Evolutionary conservation across 225 moss, liverwort and hornwort genomes (phyloP).

Genomic region (Rhytidiadelphus loreus): DNA sequence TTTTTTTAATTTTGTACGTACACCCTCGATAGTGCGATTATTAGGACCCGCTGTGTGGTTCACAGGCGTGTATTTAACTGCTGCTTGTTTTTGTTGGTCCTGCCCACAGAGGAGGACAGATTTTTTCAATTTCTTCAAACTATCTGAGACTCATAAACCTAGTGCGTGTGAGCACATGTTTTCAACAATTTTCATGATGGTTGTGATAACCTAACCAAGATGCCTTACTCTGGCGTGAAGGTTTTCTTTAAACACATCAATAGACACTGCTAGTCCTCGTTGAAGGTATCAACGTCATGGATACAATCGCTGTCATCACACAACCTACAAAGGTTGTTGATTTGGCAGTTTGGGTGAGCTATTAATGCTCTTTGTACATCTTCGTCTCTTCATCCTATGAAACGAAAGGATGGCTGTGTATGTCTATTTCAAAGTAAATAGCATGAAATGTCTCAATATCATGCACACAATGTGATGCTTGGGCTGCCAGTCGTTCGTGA

Average conservation of each 20-base stretch:
- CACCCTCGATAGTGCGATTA: neutral
- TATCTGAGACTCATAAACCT: neutral
- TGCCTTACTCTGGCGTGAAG: conserved; percentile 5
- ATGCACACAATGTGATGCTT: neutral
- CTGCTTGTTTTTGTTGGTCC: conserved; percentile 5
- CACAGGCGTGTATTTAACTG: neutral
- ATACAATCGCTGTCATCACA: neutral
- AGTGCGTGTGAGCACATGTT: neutral
- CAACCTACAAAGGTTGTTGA: conserved; percentile 9
- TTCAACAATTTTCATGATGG: neutral
- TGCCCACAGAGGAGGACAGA: conserved; percentile 13
- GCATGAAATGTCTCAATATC: neutral
- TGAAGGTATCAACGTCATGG: conserved; percentile 24
- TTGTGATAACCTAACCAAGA: neutral
- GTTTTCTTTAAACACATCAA: neutral
- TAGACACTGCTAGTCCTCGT: conserved; percentile 3
- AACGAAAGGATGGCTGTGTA: neutral
- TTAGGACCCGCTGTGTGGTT: neutral
- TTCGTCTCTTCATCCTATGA: neutral
- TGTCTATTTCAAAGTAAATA: neutral
- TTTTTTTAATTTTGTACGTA: neutral
- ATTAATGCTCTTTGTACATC: neutral
- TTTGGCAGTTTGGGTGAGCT: conserved; percentile 14
- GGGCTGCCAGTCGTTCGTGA: neutral
- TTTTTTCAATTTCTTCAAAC: neutral